Conservation (phyloP, 306 rosid genomes). For the Dicorynia guianensis region DNA sequence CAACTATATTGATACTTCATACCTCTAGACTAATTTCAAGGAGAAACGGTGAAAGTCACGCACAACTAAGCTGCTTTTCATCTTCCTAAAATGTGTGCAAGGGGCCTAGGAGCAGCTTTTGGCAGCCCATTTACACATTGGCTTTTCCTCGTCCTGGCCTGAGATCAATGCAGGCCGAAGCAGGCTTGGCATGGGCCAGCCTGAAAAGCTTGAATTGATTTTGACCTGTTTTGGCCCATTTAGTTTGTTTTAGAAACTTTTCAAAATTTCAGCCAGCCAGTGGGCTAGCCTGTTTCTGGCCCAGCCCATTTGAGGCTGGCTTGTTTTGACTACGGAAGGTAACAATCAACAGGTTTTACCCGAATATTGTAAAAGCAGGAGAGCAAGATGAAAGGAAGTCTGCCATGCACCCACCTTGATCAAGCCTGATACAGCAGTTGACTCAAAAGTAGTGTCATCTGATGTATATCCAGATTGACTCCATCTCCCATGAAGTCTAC, state of each 20-base stretch:
- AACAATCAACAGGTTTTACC: constrained; percentile 11
- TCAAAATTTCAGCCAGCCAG: too few relatives aligned
- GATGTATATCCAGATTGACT: constrained; percentile 51
- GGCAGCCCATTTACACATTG: too few relatives aligned
- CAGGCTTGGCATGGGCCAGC: too few relatives aligned
- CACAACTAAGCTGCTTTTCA: constrained; percentile 25
- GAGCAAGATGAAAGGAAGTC: constrained; percentile 20
- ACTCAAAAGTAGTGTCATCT: constrained; percentile 53
- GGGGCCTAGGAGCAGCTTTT: too few relatives aligned
- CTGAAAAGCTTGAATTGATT: too few relatives aligned
- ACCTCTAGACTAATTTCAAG: neutral
- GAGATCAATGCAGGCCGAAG: too few relatives aligned
- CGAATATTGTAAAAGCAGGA: constrained; percentile 26
- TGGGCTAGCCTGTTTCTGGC: too few relatives aligned
- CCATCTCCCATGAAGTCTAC: constrained; percentile 52
- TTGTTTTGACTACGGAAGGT: neutral
- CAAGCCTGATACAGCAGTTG: constrained; percentile 65
- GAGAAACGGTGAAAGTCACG: neutral
- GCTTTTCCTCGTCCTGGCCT: too few relatives aligned
- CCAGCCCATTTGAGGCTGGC: too few relatives aligned
- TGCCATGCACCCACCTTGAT: constrained; percentile 65
- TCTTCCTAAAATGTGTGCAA: constrained; percentile 23
- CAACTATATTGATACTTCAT: constrained; percentile 1
- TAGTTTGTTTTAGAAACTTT: too few relatives aligned
- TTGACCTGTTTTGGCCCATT: too few relatives aligned